phyloP scores from a whole-genome alignment of 768 basidiomycete species.

The Sarcodon sp. region DNA sequence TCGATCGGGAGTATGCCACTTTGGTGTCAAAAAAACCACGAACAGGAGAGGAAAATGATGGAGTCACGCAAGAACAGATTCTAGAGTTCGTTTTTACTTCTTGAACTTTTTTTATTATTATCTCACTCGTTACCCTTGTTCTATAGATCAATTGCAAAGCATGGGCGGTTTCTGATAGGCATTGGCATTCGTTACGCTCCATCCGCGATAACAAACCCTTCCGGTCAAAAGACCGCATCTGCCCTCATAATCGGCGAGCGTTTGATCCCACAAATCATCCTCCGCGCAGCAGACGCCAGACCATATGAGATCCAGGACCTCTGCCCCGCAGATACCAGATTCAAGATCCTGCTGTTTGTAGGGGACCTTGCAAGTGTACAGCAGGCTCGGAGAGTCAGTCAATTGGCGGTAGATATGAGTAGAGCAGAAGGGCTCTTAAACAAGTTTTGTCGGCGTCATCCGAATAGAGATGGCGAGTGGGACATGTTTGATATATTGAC shows the following conservation, averaged over 20 bases:
- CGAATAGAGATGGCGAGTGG: slow-evolving; percentile 4
- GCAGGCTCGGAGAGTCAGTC: slow-evolving; percentile 8
- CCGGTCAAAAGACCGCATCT: slow-evolving; percentile 22
- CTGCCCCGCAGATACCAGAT: slow-evolving; percentile 32
- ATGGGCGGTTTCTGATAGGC: slow-evolving; percentile 32
- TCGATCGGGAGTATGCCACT: slow-evolving; percentile 37
- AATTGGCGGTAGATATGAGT: slow-evolving; percentile 10
- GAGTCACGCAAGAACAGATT: slow-evolving; percentile 39
- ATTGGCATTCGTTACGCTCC: slow-evolving; percentile 36
- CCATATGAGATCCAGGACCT: slow-evolving; percentile 38
- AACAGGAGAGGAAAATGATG: slow-evolving; percentile 21
- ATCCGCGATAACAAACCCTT: slow-evolving; percentile 21
- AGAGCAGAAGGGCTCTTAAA: slow-evolving; percentile 9
- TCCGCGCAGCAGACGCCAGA: slow-evolving; percentile 31
- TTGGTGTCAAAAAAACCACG: slow-evolving; percentile 42
- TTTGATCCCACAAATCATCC: slow-evolving; percentile 30
- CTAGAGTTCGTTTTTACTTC: slow-evolving; percentile 18
- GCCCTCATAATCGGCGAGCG: slow-evolving; percentile 36
- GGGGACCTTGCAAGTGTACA: slow-evolving; percentile 20
- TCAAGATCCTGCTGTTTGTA: slow-evolving; percentile 33
- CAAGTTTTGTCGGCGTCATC: slow-evolving; percentile 2
- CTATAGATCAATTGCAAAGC: slow-evolving; percentile 28
- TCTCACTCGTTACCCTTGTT: not conserved
- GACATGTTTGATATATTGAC: slow-evolving; percentile 30
- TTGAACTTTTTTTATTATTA: not conserved